Percentiles rank a stretch among this genome's conserved stretches.
Evolutionary conservation across 176 grass and related monocot genomes (phyloP).

Genomic region (Oryza brachyantha): DNA sequence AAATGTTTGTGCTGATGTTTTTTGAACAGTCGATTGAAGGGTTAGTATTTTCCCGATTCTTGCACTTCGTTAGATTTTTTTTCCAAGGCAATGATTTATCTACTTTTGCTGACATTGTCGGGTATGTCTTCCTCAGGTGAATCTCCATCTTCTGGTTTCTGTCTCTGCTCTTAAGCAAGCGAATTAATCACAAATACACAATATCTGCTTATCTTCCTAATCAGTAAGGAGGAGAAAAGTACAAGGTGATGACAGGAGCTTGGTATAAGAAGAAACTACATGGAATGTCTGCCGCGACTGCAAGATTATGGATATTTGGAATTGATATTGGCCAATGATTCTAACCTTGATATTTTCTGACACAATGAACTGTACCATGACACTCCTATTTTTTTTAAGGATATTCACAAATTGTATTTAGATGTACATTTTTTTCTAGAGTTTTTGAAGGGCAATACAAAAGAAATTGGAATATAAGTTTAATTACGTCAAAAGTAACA

Average conservation of each 20-base stretch:
- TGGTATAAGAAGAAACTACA: background rate
- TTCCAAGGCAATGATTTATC: background rate
- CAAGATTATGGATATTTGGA: slow-evolving; percentile 3
- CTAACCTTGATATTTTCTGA: background rate
- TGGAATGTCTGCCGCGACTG: background rate
- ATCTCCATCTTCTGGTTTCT: background rate
- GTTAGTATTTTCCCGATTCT: slow-evolving; percentile 15
- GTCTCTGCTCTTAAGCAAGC: background rate
- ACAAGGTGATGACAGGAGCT: background rate
- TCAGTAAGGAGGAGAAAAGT: background rate
- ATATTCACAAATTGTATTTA: slow-evolving; percentile 6
- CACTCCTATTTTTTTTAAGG: slow-evolving; percentile 8
- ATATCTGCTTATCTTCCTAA: slow-evolving; percentile 18
- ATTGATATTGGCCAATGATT: slow-evolving; percentile 7
- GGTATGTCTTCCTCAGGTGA: slow-evolving; percentile 22
- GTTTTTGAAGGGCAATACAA: slow-evolving; percentile 5
- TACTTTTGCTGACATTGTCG: background rate
- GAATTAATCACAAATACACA: background rate
- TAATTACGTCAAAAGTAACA: background rate
- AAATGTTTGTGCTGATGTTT: background rate
- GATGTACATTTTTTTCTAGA: slow-evolving; percentile 29
- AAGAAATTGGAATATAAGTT: background rate
- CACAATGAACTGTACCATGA: background rate
- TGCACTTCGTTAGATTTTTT: background rate
- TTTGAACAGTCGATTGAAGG: slow-evolving; percentile 30